phyloP scores from a whole-genome alignment of 2,329 filamentous ascomycete species.

The Pyrenophora seminiperda region DNA sequence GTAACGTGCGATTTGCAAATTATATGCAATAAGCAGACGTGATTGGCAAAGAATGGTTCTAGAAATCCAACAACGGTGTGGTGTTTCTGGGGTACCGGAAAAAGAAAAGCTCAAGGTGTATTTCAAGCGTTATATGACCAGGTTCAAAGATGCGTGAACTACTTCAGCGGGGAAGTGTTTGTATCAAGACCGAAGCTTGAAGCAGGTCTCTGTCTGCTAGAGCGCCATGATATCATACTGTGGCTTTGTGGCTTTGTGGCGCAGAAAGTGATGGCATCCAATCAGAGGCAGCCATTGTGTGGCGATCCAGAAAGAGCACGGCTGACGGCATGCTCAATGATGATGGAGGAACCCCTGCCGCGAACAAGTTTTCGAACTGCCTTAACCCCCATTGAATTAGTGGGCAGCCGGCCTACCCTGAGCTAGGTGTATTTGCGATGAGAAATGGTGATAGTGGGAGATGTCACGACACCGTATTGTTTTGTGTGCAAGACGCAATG shows the following conservation, averaged over 20 bases:
- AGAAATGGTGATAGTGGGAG: no score
- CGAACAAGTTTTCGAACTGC: constrained; percentile 11
- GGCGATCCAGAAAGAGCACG: constrained; percentile 23
- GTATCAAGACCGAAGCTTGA: constrained; percentile 12
- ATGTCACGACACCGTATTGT: no score
- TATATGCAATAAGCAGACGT: not conserved
- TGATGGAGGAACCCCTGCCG: constrained; percentile 20
- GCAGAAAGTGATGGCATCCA: constrained; percentile 30
- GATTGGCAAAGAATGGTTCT: not conserved
- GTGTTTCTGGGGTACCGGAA: not conserved
- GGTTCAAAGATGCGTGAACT: constrained; percentile 4
- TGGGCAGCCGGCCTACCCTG: not conserved
- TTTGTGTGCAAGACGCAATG: no score
- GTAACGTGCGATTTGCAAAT: not conserved
- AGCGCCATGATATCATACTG: constrained; percentile 34
- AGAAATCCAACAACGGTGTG: not conserved
- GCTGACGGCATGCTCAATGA: constrained; percentile 31
- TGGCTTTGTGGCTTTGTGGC: constrained; percentile 25
- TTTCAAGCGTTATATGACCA: not conserved
- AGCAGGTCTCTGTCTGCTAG: constrained; percentile 16
- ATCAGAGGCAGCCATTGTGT: constrained; percentile 9
- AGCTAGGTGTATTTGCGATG: not conserved
- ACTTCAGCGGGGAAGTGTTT: constrained; percentile 3
- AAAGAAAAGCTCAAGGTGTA: not conserved
- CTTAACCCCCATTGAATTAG: not conserved